Evolutionary conservation across 768 basidiomycete species (phyloP), one percentile per base, ranked within the genome.

Genomic region (Boletus patriciae): DNA sequence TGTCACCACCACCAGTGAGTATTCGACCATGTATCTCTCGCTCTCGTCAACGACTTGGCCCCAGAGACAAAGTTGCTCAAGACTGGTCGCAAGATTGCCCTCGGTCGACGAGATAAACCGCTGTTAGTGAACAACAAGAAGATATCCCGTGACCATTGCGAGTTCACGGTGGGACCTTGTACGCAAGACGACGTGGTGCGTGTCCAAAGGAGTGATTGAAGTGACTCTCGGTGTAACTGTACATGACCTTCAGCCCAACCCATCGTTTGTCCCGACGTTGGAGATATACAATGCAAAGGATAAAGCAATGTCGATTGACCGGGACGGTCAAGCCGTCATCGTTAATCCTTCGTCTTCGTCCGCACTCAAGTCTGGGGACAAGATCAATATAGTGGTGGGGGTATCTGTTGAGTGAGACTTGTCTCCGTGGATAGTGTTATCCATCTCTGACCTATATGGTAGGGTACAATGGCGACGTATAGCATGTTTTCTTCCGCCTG

Each of bases 121-220:
- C 72, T 92, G 2, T 29, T 77, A 5, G 71, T 91, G 45, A 80
- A 79, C 56, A 78, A 77, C 72, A 84, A 84, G 64, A 86, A 83
- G 66, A 77, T 92, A 45, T 91, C 89, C 0, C 76, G 78, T 29
- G 73, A 81, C 21, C 85, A 88, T 59, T 83, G 82, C 46, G 70
- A 77, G 46, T 80, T 92, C 53, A 71, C 73, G 6, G 84, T 91
- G 4, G 84, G 78, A 2, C 59, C 72, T 4, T 86, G 78, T 52
- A 70, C 80, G 1, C 60, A 66, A 15, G 81, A 83, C 38, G 78
- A 88, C 55, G 77, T 78, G 56, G 89, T 90, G 64, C 56, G 86
- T 57, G 19, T n/a, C 53, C 38, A 23, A 27, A n/a, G 1, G n/a
- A 25, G 25, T 33, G 9, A 44, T 47, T n/a, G 2, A 31, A 21